Percentiles rank a stretch among this genome's conserved stretches.
Evolutionary conservation across 164 flowering plant species (phyloP).

Genomic region (Aristolochia contorta): DNA sequence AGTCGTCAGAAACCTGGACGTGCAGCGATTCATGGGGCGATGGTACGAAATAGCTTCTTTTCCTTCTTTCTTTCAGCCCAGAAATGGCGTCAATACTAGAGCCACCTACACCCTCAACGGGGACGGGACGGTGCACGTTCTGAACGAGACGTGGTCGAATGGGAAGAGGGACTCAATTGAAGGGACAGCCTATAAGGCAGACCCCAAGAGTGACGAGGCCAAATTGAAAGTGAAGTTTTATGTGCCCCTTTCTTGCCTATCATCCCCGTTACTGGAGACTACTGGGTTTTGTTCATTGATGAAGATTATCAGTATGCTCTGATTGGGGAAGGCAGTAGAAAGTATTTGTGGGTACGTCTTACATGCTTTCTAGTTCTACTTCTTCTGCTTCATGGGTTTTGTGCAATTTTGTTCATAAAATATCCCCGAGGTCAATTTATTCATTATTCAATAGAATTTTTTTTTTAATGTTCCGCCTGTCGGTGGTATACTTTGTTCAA

Average conservation of each 20-base stretch:
- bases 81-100: slow-evolving; percentile 60
- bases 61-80: slow-evolving; percentile 76
- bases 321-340: slow-evolving; percentile 66
- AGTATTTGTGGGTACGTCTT: slow-evolving; percentile 81
- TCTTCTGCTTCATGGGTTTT: not conserved
- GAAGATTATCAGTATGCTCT: slow-evolving; percentile 66
- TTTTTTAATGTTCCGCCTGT: too few relatives aligned
- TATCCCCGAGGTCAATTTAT: not conserved
- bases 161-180: slow-evolving; percentile 70
- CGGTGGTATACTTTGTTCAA: too few relatives aligned
- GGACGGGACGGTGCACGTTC: slow-evolving; percentile 71
- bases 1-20: slow-evolving; percentile 66
- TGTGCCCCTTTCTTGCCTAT: slow-evolving; percentile 89
- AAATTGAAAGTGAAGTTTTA: slow-evolving; percentile 89
- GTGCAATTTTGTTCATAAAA: not conserved
- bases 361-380: too few relatives aligned
- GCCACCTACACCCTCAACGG: slow-evolving; percentile 73
- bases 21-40: slow-evolving; percentile 74
- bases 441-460: too few relatives aligned
- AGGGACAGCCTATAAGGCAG: slow-evolving; percentile 79
- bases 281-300: slow-evolving; percentile 84
- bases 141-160: slow-evolving; percentile 73
- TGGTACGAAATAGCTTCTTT: slow-evolving; percentile 96
- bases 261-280: slow-evolving; percentile 78
- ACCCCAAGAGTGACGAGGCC: slow-evolving; percentile 75